Evolutionary conservation across 495 filamentous ascomycete species (phyloP).

Genomic region (Xylaria longipes): DNA sequence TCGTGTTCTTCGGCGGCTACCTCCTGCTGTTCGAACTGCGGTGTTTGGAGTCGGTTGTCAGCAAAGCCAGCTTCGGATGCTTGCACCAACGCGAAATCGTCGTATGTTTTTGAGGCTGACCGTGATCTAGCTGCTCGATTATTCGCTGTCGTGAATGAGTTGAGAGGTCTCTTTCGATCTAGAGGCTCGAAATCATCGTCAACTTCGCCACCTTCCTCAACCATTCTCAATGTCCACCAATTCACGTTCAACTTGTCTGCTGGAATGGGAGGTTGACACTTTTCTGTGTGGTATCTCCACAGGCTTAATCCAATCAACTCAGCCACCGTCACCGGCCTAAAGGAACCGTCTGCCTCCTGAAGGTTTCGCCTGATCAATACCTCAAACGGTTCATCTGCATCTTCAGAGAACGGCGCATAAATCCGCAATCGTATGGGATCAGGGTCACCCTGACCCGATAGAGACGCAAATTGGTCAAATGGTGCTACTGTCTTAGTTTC

Average conservation of each 20-base stretch:
- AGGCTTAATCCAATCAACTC: conserved; percentile 90
- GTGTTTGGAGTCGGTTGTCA: conserved; percentile 78
- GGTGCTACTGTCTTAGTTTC: conserved; percentile 80
- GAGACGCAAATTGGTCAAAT: conserved; percentile 82
- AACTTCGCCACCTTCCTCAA: conserved; percentile 84
- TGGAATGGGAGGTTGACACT: conserved; percentile 72
- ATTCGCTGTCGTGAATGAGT: conserved; percentile 90
- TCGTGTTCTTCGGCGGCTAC: conserved; percentile 48
- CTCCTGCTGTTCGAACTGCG: conserved; percentile 63
- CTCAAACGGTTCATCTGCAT: conserved; percentile 73
- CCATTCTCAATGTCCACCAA: conserved; percentile 90
- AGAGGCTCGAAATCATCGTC: conserved; percentile 95
- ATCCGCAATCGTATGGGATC: conserved; percentile 86
- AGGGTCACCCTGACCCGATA: conserved; percentile 83
- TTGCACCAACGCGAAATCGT: conserved; percentile 90
- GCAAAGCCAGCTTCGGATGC: conserved; percentile 77
- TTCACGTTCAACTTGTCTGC: conserved; percentile 81
- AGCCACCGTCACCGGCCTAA: conserved; percentile 76
- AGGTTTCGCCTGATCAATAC: conserved; percentile 78
- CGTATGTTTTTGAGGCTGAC: conserved; percentile 82
- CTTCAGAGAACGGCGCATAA: conserved; percentile 81
- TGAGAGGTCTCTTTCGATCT: conserved; percentile 76
- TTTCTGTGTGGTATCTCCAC: conserved; percentile 86
- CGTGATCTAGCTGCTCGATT: conserved; percentile 72
- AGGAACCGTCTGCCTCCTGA: conserved; percentile 68